Conservation (phyloP, 768 basidiomycete genomes). For the Suillus bovinus region DNA sequence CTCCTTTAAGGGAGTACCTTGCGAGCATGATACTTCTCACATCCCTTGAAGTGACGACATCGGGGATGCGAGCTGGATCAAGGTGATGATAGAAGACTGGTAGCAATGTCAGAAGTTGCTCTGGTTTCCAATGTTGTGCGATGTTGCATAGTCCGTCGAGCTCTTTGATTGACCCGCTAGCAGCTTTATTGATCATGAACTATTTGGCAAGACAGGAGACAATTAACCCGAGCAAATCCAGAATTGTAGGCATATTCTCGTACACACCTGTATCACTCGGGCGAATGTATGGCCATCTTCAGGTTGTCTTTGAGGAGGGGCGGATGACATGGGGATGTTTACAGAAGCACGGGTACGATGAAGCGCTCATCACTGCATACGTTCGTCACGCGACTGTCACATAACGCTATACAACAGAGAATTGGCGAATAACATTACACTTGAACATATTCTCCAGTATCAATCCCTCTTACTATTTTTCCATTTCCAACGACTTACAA, state of each 20-base stretch:
- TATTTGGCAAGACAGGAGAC: conserved; percentile 2
- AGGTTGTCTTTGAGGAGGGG: background rate
- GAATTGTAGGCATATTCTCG: background rate
- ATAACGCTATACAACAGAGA: background rate
- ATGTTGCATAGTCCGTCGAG: conserved; percentile 7
- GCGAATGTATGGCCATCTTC: conserved; percentile 5
- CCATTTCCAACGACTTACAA: background rate
- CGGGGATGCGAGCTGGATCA: conserved; percentile 9
- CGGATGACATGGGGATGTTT: background rate
- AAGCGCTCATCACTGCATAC: background rate
- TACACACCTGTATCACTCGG: conserved; percentile 1
- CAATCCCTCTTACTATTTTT: background rate
- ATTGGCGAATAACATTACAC: background rate
- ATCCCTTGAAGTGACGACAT: conserved; percentile 5
- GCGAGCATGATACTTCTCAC: conserved; percentile 4
- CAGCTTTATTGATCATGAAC: conserved; percentile 8
- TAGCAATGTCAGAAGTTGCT: conserved; percentile 5
- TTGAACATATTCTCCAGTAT: background rate
- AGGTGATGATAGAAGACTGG: conserved; percentile 10
- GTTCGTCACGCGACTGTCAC: conserved; percentile 2
- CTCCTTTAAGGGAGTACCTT: conserved; percentile 7
- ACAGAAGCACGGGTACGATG: background rate
- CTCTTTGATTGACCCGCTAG: conserved; percentile 3
- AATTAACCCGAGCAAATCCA: background rate
- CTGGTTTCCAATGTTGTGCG: conserved; percentile 6